Evolutionary conservation across 495 filamentous ascomycete genomes (phyloP).

Genomic region (Trypethelium eluteriae): DNA sequence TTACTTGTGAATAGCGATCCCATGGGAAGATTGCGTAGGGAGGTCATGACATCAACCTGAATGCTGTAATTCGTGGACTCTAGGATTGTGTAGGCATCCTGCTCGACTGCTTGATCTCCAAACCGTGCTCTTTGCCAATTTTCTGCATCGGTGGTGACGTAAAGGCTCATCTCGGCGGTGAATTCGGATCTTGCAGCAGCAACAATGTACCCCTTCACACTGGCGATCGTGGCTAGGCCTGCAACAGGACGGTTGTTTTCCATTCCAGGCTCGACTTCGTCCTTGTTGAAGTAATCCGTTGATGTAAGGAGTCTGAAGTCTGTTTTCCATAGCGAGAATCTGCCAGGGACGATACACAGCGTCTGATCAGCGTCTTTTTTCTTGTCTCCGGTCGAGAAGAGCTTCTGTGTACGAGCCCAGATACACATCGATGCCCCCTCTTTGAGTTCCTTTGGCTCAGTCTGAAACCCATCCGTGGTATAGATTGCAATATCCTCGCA

Average conservation of each 20-base stretch:
- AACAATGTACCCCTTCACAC: constrained; percentile 77
- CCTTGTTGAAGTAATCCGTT: constrained; percentile 41
- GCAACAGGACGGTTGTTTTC: constrained; percentile 61
- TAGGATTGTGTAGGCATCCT: constrained; percentile 86
- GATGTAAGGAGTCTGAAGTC: constrained; percentile 72
- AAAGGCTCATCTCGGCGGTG: constrained; percentile 85
- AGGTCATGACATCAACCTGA: constrained; percentile 84
- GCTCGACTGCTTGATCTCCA: constrained; percentile 64
- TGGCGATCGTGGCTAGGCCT: constrained; percentile 67
- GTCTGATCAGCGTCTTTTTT: constrained; percentile 56
- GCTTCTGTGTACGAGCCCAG: constrained; percentile 69
- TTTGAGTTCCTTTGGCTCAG: constrained; percentile 51
- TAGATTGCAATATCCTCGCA: constrained; percentile 54
- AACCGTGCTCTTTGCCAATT: constrained; percentile 93
- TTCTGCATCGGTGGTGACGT: constrained; percentile 66
- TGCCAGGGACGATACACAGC: constrained; percentile 69
- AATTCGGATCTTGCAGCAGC: constrained; percentile 69
- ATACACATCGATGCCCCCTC: constrained; percentile 62
- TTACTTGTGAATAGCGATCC: constrained; percentile 88
- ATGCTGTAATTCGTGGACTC: constrained; percentile 97
- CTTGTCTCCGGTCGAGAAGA: constrained; percentile 59
- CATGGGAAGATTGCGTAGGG: constrained; percentile 55
- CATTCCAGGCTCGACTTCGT: constrained; percentile 61
- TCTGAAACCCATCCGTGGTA: constrained; percentile 75
- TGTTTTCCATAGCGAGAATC: constrained; percentile 51